Conservation (phyloP, 306 rosid genomes). For the Cyclanthera cordifolia region DNA sequence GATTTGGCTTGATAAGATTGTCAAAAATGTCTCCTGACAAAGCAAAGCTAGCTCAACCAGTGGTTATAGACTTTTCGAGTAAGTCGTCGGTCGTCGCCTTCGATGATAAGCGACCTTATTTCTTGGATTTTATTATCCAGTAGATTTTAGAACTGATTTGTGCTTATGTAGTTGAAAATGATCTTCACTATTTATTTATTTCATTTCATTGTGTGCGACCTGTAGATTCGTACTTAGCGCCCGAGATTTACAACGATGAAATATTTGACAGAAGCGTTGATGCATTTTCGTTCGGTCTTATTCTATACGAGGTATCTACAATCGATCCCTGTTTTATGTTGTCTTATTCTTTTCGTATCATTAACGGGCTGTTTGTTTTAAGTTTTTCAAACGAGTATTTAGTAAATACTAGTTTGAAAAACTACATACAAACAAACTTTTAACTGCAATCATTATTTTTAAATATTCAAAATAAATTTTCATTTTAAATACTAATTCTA, state of each 20-base stretch:
- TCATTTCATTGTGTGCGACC: constrained; percentile 21
- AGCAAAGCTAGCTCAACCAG: constrained; percentile 53
- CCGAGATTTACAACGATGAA: constrained; percentile 70
- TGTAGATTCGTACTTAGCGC: constrained; percentile 78
- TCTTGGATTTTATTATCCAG: background rate
- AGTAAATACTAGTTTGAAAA: too few relatives aligned
- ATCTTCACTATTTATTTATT: constrained; percentile 7
- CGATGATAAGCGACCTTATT: background rate
- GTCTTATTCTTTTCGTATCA: background rate
- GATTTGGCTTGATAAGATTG: constrained; percentile 68
- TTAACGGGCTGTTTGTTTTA: too few relatives aligned
- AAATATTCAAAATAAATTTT: too few relatives aligned
- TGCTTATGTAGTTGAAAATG: background rate
- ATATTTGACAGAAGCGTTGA: constrained; percentile 78
- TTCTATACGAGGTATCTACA: constrained; percentile 66
- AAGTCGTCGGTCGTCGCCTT: constrained; percentile 17
- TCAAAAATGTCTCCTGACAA: constrained; percentile 54
- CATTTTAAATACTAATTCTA: too few relatives aligned
- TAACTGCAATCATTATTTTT: too few relatives aligned
- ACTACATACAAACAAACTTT: too few relatives aligned
- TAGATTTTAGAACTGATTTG: background rate
- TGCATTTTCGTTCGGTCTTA: constrained; percentile 77
- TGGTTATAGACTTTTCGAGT: constrained; percentile 48
- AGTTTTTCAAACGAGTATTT: too few relatives aligned
- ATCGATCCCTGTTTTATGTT: background rate